These are phyloP conservation scores for Hysterium pulicare DNA, from an alignment of 2,329 filamentous ascomycete genomes.

Conservation along the genomic window DNA sequence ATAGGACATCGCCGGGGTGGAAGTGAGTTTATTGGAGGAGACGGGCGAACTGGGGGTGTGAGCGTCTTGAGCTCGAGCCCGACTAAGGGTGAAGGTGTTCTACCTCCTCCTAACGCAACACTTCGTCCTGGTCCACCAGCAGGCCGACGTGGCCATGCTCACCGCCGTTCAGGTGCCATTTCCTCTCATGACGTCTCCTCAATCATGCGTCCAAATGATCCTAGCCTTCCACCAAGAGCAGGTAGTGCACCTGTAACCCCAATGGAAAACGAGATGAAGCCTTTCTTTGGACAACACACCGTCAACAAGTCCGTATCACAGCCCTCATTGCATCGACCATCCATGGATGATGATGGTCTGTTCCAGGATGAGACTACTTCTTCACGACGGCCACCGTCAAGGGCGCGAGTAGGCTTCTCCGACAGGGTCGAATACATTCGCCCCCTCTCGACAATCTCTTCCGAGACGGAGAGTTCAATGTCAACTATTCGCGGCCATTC, in stretches of 20 bases:
- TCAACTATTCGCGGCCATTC: conserved; percentile 69
- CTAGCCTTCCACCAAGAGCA: conserved; percentile 45
- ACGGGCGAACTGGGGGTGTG: conserved; percentile 50
- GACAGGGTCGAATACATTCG: conserved; percentile 81
- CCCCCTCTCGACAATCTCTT: conserved; percentile 79
- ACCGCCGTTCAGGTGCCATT: conserved; percentile 76
- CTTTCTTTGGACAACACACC: conserved; percentile 25
- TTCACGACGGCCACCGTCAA: conserved; percentile 42
- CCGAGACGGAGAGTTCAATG: conserved; percentile 74
- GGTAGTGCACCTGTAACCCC: conserved; percentile 66
- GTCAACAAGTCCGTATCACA: conserved; percentile 38
- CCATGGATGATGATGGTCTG: conserved; percentile 12
- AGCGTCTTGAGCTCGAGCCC: conserved; percentile 66
- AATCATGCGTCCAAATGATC: conserved; percentile 60
- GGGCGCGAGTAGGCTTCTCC: conserved; percentile 75
- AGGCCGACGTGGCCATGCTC: conserved; percentile 67
- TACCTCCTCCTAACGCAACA: conserved; percentile 54
- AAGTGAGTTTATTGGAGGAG: conserved; percentile 83
- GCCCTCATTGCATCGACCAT: conserved; percentile 32
- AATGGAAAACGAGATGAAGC: conserved; percentile 44
- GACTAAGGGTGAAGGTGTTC: conserved; percentile 60
- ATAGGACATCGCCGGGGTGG: conserved; percentile 66
- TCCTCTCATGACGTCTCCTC: conserved; percentile 77
- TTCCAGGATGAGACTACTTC: conserved; percentile 30
- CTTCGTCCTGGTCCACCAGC: conserved; percentile 48